Conservation (phyloP, 768 basidiomycete genomes). For the Boletus rufocinnamomeus region DNA sequence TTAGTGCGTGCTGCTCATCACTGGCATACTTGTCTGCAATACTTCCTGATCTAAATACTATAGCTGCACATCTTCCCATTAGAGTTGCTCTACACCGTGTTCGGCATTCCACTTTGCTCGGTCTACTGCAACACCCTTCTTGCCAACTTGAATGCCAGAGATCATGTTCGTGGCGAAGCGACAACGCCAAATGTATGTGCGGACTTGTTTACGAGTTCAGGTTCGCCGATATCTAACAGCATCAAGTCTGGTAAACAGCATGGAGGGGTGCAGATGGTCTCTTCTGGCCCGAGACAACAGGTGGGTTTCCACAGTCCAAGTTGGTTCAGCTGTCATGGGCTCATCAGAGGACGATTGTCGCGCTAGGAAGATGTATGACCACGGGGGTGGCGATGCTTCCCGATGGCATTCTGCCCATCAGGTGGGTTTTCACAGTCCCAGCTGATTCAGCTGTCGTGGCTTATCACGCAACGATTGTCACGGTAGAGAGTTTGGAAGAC, state of each 20-base stretch:
- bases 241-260: not conserved
- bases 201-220: not conserved
- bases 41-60: too few relatives aligned
- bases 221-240: too few relatives aligned
- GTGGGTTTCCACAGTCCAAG: not conserved
- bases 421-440: too few relatives aligned
- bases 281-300: not conserved
- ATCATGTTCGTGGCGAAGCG: conserved; percentile 1
- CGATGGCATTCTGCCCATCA: too few relatives aligned
- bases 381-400: too few relatives aligned
- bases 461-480: not conserved
- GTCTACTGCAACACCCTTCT: conserved; percentile 18
- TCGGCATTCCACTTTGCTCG: conserved; percentile 11
- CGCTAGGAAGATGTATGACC: not conserved
- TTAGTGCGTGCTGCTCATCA: conserved; percentile 40
- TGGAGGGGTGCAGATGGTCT: not conserved
- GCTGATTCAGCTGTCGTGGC: not conserved
- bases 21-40: too few relatives aligned
- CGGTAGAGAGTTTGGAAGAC: not conserved
- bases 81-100: not conserved
- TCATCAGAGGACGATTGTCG: not conserved
- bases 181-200: not conserved
- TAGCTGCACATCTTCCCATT: not conserved
- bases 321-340: not conserved
- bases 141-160: conserved; percentile 13